phyloP scores from a whole-genome alignment of 1,284 basidiomycete species.

The Apiotrichum sp. region DNA sequence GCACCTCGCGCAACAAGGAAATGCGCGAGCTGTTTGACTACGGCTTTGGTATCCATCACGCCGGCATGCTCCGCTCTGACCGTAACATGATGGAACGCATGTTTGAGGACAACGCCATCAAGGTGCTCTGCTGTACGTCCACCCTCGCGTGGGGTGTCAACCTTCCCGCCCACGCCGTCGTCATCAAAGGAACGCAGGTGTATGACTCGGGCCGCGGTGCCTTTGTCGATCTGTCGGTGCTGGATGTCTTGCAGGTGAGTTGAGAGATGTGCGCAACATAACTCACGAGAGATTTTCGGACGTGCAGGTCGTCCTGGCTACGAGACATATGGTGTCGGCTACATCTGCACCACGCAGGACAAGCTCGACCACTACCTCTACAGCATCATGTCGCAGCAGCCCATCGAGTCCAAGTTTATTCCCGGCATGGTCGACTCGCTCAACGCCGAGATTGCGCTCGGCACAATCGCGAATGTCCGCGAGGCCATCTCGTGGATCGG shows the following conservation, averaged over 20 bases:
- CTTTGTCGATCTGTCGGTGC: conserved; percentile 87
- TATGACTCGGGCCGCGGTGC: conserved; percentile 84
- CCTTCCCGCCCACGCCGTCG: conserved; percentile 91
- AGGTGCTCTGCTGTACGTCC: conserved; percentile 95
- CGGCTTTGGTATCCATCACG: conserved; percentile 98
- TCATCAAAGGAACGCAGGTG: conserved; percentile 98
- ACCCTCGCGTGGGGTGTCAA: conserved; percentile 99
- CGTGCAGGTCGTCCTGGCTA: conserved; percentile 94
- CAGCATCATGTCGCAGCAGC: conserved; percentile 82
- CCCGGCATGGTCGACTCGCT: conserved; percentile 83
- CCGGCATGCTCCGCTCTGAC: conserved; percentile 93
- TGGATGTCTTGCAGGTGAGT: conserved; percentile 79
- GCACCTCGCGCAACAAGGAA: conserved; percentile 80
- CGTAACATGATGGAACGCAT: conserved; percentile 92
- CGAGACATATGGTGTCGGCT: conserved; percentile 92
- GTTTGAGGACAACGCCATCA: conserved; percentile 86
- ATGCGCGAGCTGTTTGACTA: conserved; percentile 90
- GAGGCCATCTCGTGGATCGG: conserved; percentile 95
- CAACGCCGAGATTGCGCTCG: conserved; percentile 92
- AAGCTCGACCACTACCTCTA: conserved; percentile 90
- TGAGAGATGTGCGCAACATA: too few species aligned
- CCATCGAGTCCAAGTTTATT: conserved; percentile 95
- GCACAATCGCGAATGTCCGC: conserved; percentile 79
- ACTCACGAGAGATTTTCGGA: conserved; percentile 64
- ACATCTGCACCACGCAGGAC: conserved; percentile 90